Conservation (phyloP, 306 rosid genomes). For the Cucurbita argyrosperma region DNA sequence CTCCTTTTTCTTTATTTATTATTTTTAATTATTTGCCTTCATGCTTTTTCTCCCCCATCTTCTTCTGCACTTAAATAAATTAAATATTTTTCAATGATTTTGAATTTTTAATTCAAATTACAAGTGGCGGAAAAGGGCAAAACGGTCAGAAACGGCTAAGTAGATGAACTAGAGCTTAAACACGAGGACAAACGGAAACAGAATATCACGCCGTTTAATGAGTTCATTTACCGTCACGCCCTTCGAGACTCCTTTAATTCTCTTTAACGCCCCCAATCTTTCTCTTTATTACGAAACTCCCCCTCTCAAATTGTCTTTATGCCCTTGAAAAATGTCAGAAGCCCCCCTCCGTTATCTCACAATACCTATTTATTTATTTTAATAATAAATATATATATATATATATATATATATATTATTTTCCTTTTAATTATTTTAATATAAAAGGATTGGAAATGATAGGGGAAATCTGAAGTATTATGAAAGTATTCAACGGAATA, state of each 20-base stretch:
- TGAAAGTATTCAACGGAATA: background rate
- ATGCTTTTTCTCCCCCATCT: background rate
- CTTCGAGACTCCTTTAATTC: background rate
- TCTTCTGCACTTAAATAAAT: background rate
- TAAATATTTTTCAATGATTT: background rate
- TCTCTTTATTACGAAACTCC: background rate
- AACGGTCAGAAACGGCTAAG: background rate
- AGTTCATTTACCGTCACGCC: constrained; percentile 7
- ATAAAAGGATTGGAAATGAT: background rate
- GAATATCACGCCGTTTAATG: constrained; percentile 30
- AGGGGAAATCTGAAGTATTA: background rate
- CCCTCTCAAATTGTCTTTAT: background rate
- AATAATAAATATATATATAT: background rate
- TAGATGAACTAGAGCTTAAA: background rate
- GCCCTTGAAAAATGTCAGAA: too few species aligned
- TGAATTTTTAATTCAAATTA: background rate
- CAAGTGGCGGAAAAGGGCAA: background rate
- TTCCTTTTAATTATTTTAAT: background rate
- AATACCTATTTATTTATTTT: background rate
- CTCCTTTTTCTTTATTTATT: background rate
- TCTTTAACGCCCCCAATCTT: background rate
- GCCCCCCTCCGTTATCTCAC: too few species aligned
- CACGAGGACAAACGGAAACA: background rate
- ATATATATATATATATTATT: background rate
- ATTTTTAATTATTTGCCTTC: background rate